These are phyloP conservation scores for Stramenopiles sp. DNA, from an alignment of 352 stramenopile species.

Conservation along the genomic window DNA sequence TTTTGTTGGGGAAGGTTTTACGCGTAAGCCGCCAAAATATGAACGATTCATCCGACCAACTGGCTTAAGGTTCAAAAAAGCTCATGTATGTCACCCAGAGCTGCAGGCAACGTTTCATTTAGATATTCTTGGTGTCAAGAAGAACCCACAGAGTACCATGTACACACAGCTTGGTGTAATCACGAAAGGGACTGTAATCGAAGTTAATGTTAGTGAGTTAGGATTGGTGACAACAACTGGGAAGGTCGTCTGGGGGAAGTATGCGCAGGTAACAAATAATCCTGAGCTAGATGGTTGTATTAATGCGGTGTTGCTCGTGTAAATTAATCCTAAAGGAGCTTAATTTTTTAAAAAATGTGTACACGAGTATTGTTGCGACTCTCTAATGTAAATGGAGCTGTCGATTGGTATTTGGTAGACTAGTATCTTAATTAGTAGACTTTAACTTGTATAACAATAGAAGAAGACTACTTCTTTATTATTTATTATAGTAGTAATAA, in stretches of 20 bases:
- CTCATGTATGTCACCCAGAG: conserved; percentile 99
- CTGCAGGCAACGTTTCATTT: conserved; percentile 99
- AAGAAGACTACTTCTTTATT: too few relatives aligned
- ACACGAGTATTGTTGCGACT: too few relatives aligned
- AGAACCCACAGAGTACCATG: conserved; percentile 88
- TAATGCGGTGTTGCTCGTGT: conserved; percentile 95
- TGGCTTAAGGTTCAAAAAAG: conserved; percentile 97
- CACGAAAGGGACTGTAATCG: conserved; percentile 96
- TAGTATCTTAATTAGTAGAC: too few relatives aligned
- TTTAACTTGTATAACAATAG: too few relatives aligned
- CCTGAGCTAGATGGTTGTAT: conserved; percentile 98
- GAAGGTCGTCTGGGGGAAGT: conserved; percentile 99
- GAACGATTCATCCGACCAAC: conserved; percentile 98
- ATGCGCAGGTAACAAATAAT: conserved; percentile 99
- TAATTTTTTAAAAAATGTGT: too few relatives aligned
- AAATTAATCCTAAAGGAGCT: too few relatives aligned
- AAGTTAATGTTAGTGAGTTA: conserved; percentile 97
- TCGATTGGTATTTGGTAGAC: too few relatives aligned
- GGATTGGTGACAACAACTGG: conserved; percentile 94
- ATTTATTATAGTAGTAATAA: too few relatives aligned
- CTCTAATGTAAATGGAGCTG: too few relatives aligned
- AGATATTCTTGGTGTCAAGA: conserved; percentile 98
- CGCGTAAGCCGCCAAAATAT: conserved; percentile 98
- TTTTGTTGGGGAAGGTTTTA: conserved; percentile 99
- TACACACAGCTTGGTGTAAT: conserved; percentile 97